Conservation (phyloP, 106 monocot genomes). For the Phalaenopsis equestris region DNA sequence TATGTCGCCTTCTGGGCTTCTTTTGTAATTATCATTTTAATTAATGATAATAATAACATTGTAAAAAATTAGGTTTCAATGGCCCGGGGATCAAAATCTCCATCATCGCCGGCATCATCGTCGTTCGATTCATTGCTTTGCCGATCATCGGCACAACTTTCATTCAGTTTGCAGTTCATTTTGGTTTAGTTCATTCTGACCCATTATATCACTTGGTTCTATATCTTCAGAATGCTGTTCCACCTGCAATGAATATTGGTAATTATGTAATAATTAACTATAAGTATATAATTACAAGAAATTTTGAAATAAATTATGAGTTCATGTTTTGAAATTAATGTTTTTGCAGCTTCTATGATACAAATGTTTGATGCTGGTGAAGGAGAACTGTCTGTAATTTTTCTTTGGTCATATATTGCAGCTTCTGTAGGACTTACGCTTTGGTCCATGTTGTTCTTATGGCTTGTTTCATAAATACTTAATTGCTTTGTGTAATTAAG, state of each 20-base stretch:
- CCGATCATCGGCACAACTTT: constrained; percentile 28
- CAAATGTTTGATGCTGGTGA: constrained; percentile 68
- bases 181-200: constrained; percentile 53
- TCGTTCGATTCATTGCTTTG: constrained; percentile 22
- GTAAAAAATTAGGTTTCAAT: constrained; percentile 28
- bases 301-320: neutral
- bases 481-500: neutral
- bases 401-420: constrained; percentile 56
- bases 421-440: constrained; percentile 57
- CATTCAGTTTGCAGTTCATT: constrained; percentile 39
- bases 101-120: constrained; percentile 24
- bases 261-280: neutral
- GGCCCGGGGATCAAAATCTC: constrained; percentile 24
- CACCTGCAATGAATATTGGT: constrained; percentile 83
- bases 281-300: neutral
- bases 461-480: constrained; percentile 31
- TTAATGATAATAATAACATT: no score
- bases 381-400: constrained; percentile 62
- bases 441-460: constrained; percentile 72
- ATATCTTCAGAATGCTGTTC: constrained; percentile 55
- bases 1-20: no score
- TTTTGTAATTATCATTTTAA: no score
- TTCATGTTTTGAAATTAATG: neutral
- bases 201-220: constrained; percentile 60
- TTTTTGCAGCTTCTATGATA: constrained; percentile 49